Evolutionary conservation across 176 grass and related monocot genomes (phyloP).

Genomic region (Ensete glaucum): DNA sequence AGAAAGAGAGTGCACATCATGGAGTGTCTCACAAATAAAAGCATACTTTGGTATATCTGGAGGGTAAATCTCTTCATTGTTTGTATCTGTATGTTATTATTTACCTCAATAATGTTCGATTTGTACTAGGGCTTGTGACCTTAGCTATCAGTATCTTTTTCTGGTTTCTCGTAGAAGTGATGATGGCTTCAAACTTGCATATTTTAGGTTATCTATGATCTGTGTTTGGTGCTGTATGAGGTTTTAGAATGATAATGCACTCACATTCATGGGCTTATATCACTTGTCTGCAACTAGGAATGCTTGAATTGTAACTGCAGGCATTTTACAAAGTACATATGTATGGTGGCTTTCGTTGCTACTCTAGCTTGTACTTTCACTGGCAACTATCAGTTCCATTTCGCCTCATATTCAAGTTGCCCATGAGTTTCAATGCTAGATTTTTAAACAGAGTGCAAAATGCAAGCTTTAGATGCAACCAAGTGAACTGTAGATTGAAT

Average conservation of each 20-base stretch:
- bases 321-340: too few relatives aligned
- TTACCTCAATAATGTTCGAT: background rate
- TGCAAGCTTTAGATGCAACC: too few relatives aligned
- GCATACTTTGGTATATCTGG: slow-evolving; percentile 94
- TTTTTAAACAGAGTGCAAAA: too few relatives aligned
- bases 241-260: background rate
- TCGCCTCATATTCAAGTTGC: too few relatives aligned
- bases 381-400: too few relatives aligned
- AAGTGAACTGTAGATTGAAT: too few relatives aligned
- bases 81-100: background rate
- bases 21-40: slow-evolving; percentile 80
- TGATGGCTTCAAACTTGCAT: background rate
- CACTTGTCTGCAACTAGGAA: too few relatives aligned
- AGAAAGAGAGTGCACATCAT: slow-evolving; percentile 57
- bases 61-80: slow-evolving; percentile 40
- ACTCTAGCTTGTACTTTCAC: too few relatives aligned
- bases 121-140: background rate
- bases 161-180: background rate
- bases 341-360: too few relatives aligned
- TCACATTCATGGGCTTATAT: background rate
- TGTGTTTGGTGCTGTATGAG: background rate
- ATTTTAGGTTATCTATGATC: background rate
- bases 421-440: too few relatives aligned
- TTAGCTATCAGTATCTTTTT: background rate
- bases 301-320: too few relatives aligned